Conservation (phyloP, 371 early-diverging fungal genomes). For the Mortierella sp. region DNA sequence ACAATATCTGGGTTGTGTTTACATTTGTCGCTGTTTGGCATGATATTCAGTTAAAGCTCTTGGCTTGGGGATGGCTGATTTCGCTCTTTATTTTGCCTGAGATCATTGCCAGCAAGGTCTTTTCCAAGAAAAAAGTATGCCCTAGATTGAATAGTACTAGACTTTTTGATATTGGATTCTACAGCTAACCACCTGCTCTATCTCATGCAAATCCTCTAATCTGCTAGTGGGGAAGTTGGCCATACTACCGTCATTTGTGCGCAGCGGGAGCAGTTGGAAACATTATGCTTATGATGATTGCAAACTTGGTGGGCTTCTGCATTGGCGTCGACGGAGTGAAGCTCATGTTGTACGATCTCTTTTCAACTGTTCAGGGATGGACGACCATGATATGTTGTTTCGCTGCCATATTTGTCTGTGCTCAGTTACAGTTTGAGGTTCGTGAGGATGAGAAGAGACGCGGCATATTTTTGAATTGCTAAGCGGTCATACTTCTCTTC, state of each 20-base stretch:
- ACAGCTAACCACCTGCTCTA: neutral
- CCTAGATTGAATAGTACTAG: neutral
- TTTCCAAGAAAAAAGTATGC: constrained; percentile 66
- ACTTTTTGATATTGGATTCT: neutral
- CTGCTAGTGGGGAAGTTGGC: constrained; percentile 68
- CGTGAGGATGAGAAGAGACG: constrained; percentile 77
- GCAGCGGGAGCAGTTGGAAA: constrained; percentile 89
- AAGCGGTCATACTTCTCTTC: constrained; percentile 3
- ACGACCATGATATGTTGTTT: constrained; percentile 48
- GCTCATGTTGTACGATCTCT: constrained; percentile 63
- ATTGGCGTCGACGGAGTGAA: constrained; percentile 89
- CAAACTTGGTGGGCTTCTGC: constrained; percentile 95
- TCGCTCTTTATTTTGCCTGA: constrained; percentile 90
- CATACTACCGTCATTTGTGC: constrained; percentile 84
- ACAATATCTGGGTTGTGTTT: constrained; percentile 87
- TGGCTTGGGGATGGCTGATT: constrained; percentile 96
- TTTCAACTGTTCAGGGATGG: constrained; percentile 39
- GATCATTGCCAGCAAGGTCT: constrained; percentile 71
- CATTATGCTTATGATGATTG: constrained; percentile 93
- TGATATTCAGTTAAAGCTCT: constrained; percentile 84
- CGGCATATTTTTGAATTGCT: constrained; percentile 53
- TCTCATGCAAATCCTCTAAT: neutral
- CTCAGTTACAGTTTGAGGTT: constrained; percentile 90
- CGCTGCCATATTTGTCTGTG: constrained; percentile 74
- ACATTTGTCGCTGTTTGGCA: constrained; percentile 98